Percentiles rank a stretch among this genome's conserved stretches.
Conservation (phyloP, 331 rosid species). For the Ulmus americana region DNA sequence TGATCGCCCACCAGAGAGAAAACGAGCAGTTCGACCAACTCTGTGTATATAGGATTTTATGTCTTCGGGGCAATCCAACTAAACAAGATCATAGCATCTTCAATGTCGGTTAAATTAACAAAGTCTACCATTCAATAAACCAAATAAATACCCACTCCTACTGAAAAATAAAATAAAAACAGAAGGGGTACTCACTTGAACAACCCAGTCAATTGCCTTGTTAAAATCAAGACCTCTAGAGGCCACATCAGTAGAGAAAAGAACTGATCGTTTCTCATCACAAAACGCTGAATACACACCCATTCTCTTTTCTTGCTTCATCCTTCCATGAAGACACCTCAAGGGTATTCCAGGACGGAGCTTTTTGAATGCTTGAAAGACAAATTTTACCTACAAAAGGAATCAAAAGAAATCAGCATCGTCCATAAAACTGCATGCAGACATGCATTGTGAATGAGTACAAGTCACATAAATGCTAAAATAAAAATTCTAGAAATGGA, state of each 20-base stretch:
- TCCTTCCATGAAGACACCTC: slow-evolving; percentile 85
- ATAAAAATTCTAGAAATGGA: too few relatives aligned
- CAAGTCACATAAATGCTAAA: too few relatives aligned
- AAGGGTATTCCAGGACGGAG: slow-evolving; percentile 85
- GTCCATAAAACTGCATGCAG: too few relatives aligned
- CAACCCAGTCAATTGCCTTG: slow-evolving; percentile 92
- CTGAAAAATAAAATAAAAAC: not conserved
- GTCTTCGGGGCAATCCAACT: slow-evolving; percentile 90
- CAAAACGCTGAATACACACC: slow-evolving; percentile 65
- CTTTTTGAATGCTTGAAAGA: slow-evolving; percentile 80
- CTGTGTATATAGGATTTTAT: slow-evolving; percentile 83
- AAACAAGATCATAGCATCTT: slow-evolving; percentile 14
- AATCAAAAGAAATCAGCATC: slow-evolving; percentile 8
- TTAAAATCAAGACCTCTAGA: slow-evolving; percentile 97
- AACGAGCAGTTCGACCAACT: slow-evolving; percentile 97
- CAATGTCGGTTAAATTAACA: too few relatives aligned
- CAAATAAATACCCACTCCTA: not conserved
- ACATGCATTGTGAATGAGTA: too few relatives aligned
- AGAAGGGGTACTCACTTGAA: slow-evolving; percentile 50
- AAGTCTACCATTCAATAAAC: too few relatives aligned
- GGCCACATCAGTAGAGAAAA: slow-evolving; percentile 84
- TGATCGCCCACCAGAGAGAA: slow-evolving; percentile 66
- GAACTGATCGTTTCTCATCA: slow-evolving; percentile 77
- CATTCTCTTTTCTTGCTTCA: slow-evolving; percentile 81
- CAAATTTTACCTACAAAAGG: slow-evolving; percentile 60